These are phyloP conservation scores for Raffaelea albimanens DNA, from an alignment of 2,329 filamentous ascomycete genomes.

Conservation along the genomic window DNA sequence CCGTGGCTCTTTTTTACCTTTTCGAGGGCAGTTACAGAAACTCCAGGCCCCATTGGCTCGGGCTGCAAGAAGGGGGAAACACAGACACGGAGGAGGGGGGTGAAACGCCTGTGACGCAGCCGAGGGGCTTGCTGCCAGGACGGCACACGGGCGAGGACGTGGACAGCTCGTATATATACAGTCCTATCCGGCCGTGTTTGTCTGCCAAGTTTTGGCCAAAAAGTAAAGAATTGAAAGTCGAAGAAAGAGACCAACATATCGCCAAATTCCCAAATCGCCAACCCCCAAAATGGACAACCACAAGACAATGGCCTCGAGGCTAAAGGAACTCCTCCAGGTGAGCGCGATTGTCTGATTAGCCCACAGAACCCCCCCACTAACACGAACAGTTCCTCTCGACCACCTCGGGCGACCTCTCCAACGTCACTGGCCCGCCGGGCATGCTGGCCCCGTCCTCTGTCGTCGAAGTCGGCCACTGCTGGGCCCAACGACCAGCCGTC, in stretches of 20 bases:
- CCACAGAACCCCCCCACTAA: too few species aligned
- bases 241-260: too few species aligned
- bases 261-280: neutral
- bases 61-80: neutral
- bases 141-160: too few species aligned
- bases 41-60: too few species aligned
- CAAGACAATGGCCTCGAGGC: constrained; percentile 19
- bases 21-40: too few species aligned
- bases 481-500: constrained; percentile 36
- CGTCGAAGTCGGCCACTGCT: constrained; percentile 41
- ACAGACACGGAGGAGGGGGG: neutral
- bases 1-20: too few species aligned
- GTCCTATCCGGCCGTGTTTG: too few species aligned
- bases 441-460: constrained; percentile 39
- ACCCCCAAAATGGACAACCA: constrained; percentile 13
- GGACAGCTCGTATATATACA: too few species aligned
- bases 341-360: constrained; percentile 2
- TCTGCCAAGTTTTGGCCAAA: too few species aligned
- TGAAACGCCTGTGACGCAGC: constrained; percentile 11
- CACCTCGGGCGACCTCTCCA: constrained; percentile 40
- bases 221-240: too few species aligned
- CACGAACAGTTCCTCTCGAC: constrained; percentile 21
- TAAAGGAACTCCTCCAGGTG: constrained; percentile 22
- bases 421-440: constrained; percentile 40
- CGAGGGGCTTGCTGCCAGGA: neutral